These are phyloP conservation scores for Trifolium subterraneum DNA, from an alignment of 306 rosid species.

Conservation along the genomic window DNA sequence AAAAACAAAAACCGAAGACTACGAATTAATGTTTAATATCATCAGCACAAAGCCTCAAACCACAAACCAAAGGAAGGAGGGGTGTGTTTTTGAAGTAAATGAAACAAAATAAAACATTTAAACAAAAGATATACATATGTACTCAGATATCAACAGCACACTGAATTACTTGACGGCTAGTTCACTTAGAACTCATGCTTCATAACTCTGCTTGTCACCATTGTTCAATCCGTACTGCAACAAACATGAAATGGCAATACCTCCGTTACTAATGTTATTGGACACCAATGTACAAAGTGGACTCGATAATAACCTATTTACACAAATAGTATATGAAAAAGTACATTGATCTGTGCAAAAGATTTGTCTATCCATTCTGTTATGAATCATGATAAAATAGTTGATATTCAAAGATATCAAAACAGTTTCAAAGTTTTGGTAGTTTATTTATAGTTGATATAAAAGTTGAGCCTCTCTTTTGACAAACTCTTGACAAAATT, in stretches of 20 bases:
- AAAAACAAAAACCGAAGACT: not conserved
- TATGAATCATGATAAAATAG: constrained; percentile 2
- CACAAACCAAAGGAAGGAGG: constrained; percentile 1
- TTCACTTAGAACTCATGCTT: constrained; percentile 46
- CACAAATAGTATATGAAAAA: constrained; percentile 4
- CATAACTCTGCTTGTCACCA: constrained; percentile 49
- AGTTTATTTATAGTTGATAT: constrained; percentile 14
- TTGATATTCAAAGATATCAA: constrained; percentile 18
- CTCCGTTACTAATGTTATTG: constrained; percentile 32
- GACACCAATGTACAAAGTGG: constrained; percentile 7
- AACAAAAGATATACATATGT: constrained; percentile 40
- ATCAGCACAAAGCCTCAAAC: not conserved
- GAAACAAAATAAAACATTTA: constrained; percentile 22
- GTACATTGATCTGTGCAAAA: constrained; percentile 6
- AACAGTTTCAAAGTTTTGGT: constrained; percentile 13
- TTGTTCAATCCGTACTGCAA: constrained; percentile 82
- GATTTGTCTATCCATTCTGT: constrained; percentile 17
- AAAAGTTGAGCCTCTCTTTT: constrained; percentile 22
- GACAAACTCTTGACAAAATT: constrained; percentile 10
- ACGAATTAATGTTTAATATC: not conserved
- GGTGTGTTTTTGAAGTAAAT: constrained; percentile 19
- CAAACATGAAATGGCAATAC: constrained; percentile 28
- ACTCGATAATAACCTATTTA: constrained; percentile 11
- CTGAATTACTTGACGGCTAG: constrained; percentile 30
- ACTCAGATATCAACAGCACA: constrained; percentile 42